A percentile compares a stretch with the other conserved stretches of the same genome.
phyloP scores from a whole-genome alignment of 1,139 yeast species.

The Magnusiomyces suaveolens region DNA sequence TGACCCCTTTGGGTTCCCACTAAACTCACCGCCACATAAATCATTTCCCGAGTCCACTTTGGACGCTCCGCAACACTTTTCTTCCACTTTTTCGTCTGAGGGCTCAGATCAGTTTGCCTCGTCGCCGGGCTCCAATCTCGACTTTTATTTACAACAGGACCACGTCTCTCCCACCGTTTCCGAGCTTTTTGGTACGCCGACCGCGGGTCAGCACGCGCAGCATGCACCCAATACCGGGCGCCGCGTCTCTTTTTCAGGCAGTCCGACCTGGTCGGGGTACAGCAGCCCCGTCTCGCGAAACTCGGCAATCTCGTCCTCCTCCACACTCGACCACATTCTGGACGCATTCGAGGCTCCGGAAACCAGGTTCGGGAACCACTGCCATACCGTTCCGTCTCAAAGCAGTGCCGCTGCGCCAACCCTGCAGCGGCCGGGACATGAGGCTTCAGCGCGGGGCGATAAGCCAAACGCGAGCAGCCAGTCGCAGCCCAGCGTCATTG shows the following conservation, averaged over 20 bases:
- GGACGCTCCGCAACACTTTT: neutral
- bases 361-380: neutral
- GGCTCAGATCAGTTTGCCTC: neutral
- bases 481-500: neutral
- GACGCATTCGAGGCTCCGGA: constrained; percentile 1
- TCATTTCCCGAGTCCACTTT: neutral
- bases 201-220: too few species aligned
- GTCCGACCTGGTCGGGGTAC: neutral
- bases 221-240: neutral
- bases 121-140: neutral
- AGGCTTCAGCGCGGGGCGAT: neutral
- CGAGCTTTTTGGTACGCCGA: neutral
- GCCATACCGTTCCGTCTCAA: neutral
- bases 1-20: constrained; percentile 3
- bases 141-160: neutral
- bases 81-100: neutral
- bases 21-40: neutral
- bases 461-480: neutral
- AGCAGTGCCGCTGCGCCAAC: neutral
- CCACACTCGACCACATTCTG: constrained; percentile 4
- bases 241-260: neutral
- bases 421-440: too few species aligned
- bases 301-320: neutral
- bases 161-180: constrained; percentile 4
- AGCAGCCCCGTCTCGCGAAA: neutral